Base-by-base conservation (phyloP, 2,329 filamentous ascomycete genomes). In the Neonectria ditissima region DNA sequence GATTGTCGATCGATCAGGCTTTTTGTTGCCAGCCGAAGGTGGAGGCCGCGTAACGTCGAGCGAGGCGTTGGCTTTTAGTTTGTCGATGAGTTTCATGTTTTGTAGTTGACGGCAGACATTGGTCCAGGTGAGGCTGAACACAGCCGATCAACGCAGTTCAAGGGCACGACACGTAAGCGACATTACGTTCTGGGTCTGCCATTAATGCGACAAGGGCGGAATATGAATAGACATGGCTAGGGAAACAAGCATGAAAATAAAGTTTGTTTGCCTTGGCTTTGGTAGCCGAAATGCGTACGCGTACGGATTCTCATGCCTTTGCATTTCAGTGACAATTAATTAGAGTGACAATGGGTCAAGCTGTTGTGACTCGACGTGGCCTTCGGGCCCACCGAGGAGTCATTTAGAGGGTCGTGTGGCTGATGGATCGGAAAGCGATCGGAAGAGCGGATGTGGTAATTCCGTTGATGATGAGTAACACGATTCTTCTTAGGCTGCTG, bases 41-140 rank as follows among this genome's bases (percentile, higher is more conserved):
- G 9, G 11, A n/a, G 32, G 53, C 52, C 59, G 47, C 59, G 59
- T 57, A 51, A 53, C 44, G 39, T 37, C 30, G 26, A 39, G 22
- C 22, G 16, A 48, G 14, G 24, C n/a, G 13, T 43, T 26, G 32
- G 20, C 24, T 53, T 32, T 32, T 22, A 7, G 26, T 11, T 37
- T 26, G 39, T 32, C 4, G 47, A 48, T 48, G 45, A 48, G 45
- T 28, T 26, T 34, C 22, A n/a, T 10, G n/a, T 34, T 37, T 26
- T 24, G 16, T 43, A 20, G 45, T 16, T 26, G 22, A 16, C 22
- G 10, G 44, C 22, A 26, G 22, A 28, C 5, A 45, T 47, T 28
- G 44, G 18, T 47, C 44, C 6, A 16, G 22, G 6, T 24, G 22
- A 26, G 18, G 20, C 47, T 14, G 41, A 30, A 30, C 28, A 8